A percentile compares a stretch with the other conserved stretches of the same genome.
Evolutionary conservation across 2,329 filamentous ascomycete genomes (phyloP).

Genomic region (Colletotrichum tropicale): DNA sequence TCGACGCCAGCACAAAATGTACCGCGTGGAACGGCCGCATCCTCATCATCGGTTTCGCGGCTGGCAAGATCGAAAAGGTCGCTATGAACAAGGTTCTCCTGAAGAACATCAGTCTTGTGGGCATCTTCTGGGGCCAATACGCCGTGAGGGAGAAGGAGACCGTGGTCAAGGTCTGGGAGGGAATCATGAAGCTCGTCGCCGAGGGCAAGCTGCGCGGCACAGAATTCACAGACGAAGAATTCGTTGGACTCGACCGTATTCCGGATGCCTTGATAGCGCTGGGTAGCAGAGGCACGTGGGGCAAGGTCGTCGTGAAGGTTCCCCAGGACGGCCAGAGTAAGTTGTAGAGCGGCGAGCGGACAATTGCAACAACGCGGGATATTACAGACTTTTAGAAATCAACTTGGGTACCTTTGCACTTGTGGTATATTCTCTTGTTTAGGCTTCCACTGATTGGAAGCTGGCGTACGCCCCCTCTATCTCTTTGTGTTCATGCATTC

Average conservation of each 20-base stretch:
- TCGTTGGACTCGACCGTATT: constrained; percentile 81
- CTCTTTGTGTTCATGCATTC: constrained; percentile 5
- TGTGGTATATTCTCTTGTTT: not conserved
- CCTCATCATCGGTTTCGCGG: constrained; percentile 80
- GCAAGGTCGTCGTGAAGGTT: constrained; percentile 91
- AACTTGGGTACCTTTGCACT: not conserved
- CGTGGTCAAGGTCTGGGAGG: constrained; percentile 78
- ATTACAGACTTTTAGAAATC: not conserved
- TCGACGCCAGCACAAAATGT: constrained; percentile 88
- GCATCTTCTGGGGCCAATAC: constrained; percentile 92
- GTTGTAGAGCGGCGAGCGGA: constrained; percentile 40
- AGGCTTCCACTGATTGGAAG: not conserved
- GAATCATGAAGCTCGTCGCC: constrained; percentile 78
- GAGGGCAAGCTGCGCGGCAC: constrained; percentile 82
- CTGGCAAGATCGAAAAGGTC: constrained; percentile 80
- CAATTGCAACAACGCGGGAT: not conserved
- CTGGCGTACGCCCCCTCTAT: not conserved
- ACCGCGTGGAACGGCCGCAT: constrained; percentile 91
- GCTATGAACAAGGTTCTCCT: constrained; percentile 90
- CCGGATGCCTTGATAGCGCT: constrained; percentile 78
- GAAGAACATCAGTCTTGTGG: constrained; percentile 92
- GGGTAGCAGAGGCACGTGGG: constrained; percentile 86
- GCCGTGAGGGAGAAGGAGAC: constrained; percentile 72
- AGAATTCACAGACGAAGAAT: constrained; percentile 81
- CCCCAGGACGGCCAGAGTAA: constrained; percentile 69